Base-by-base conservation (phyloP, 2,329 filamentous ascomycete species). In the Phoma sp. region DNA sequence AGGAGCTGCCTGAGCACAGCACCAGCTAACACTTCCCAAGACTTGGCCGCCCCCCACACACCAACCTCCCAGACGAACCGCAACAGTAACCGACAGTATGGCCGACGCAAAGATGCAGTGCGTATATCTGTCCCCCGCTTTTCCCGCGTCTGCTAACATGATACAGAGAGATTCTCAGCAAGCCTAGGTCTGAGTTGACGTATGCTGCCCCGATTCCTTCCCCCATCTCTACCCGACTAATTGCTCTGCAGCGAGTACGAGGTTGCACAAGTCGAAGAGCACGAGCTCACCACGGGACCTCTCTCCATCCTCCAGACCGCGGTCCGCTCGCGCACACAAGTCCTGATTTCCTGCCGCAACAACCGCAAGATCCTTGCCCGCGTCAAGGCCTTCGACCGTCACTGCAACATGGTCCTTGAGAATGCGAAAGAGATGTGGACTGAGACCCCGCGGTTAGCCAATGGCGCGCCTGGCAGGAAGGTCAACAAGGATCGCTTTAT, bases 391-490 rank as follows among this genome's bases (percentile, higher is more conserved):
- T 99, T 99, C 75, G 95, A 99, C 79, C 85, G 95, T 57, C 95
- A 99, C 79, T 98, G 93, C 85, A 99, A 99, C 80, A 98, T 99
- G 95, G 90, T 96, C 3, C 82, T 97, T 42, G 92, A 96, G 82
- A 96, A 96, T 66, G 92, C 96, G 38, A 96, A 96, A 83, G 95
- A 99, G 80, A 98, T 99, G 93, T 99, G 95, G 95, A 97, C 93
- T 8, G 95, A 99, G 80, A 95, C 90, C 51, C 92, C 93, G 43
- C 82, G 87, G 57, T 83, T 90, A 70, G 87, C 89, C 22, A 89
- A 88, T 62, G 93, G 93, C 63, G 95, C 93, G 82, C 93, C 92
- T 79, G 93, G 93, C 51, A 83, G 89, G 69, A 87, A 89, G 39
- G 91, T 98, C 59, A 99, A 99, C 81, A 97, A 98, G 86, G 95